A percentile compares a stretch with the other conserved stretches of the same genome.
Evolutionary conservation across 345 rosid species (phyloP).

Genomic region (Luvunga scandens): DNA sequence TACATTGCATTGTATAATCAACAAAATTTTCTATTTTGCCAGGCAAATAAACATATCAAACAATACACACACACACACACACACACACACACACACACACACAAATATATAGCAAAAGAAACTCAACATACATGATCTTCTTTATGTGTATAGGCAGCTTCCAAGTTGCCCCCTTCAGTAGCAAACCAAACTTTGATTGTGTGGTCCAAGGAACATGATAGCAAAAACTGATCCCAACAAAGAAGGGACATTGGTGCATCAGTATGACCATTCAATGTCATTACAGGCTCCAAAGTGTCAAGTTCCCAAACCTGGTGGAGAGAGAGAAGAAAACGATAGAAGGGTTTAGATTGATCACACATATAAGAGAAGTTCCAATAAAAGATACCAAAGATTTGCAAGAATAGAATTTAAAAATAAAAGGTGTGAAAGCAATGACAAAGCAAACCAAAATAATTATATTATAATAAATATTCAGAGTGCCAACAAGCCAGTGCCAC

Average conservation of each 20-base stretch:
- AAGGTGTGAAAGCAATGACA: too few species aligned
- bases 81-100: too few species aligned
- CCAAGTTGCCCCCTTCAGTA: slow-evolving; percentile 27
- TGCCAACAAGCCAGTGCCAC: neutral
- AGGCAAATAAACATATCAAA: neutral
- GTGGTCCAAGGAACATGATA: slow-evolving; percentile 59
- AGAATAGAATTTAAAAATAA: neutral
- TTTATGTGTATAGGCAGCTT: slow-evolving; percentile 26
- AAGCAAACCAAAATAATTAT: too few species aligned
- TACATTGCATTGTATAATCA: neutral
- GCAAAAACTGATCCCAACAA: slow-evolving; percentile 51
- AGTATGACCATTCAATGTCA: slow-evolving; percentile 41
- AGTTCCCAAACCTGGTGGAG: slow-evolving; percentile 55
- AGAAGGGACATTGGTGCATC: slow-evolving; percentile 53
- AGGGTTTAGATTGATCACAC: neutral
- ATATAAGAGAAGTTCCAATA: neutral
- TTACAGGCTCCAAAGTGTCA: slow-evolving; percentile 31
- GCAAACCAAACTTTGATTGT: slow-evolving; percentile 56
- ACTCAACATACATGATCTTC: slow-evolving; percentile 35
- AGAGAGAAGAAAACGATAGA: neutral
- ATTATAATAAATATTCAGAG: neutral
- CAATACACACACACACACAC: neutral
- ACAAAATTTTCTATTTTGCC: neutral
- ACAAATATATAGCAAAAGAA: neutral
- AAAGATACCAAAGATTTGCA: neutral